Conservation (phyloP, 169 alveolate genomes). For the Plasmodium vinckei region DNA sequence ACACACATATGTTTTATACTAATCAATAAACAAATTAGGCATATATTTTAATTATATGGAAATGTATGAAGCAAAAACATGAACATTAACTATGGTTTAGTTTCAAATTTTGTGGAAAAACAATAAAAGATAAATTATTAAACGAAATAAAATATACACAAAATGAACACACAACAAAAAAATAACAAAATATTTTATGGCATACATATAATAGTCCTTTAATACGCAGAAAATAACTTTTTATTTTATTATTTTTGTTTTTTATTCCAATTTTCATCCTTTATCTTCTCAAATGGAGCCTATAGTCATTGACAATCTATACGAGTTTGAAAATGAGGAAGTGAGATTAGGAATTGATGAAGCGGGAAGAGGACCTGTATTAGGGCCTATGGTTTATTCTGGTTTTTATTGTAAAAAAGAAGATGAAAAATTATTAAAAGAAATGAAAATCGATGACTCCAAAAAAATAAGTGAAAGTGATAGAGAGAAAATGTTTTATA, state of each 20-base stretch:
- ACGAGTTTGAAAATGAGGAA: slow-evolving; percentile 69
- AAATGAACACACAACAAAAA: no score
- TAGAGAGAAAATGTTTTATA: slow-evolving; percentile 88
- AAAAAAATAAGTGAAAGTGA: slow-evolving; percentile 89
- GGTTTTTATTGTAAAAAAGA: slow-evolving; percentile 93
- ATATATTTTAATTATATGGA: no score
- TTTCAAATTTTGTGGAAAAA: no score
- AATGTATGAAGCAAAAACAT: no score
- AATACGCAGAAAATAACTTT: no score
- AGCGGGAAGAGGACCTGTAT: slow-evolving; percentile 99
- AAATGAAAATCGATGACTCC: slow-evolving; percentile 91
- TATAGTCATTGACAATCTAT: slow-evolving; percentile 43
- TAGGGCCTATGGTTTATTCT: slow-evolving; percentile 99
- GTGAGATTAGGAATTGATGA: slow-evolving; percentile 96
- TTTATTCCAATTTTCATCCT: not conserved
- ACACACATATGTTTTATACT: no score
- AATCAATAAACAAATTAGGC: no score
- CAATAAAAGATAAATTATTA: no score
- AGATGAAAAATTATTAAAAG: slow-evolving; percentile 81
- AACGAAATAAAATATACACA: no score
- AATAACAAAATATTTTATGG: no score
- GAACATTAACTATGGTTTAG: no score
- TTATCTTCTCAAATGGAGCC: slow-evolving; percentile 37
- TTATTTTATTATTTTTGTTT: not conserved
- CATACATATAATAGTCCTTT: no score